phyloP scores from a whole-genome alignment of 2,329 filamentous ascomycete species.

The Fusarium sp. region DNA sequence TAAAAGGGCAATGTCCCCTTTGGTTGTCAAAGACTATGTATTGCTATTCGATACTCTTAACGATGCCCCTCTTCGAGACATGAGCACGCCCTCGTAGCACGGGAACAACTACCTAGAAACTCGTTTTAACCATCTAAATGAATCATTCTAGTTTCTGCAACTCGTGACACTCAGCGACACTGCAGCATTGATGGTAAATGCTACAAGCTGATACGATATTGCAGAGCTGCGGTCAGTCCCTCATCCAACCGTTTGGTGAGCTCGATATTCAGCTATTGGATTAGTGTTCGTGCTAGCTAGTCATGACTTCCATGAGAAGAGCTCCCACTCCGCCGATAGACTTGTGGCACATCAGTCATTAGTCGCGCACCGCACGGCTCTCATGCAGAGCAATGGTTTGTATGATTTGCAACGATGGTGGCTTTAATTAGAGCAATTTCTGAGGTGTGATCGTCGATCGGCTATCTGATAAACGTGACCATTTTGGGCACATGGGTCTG shows the following conservation, averaged over 20 bases:
- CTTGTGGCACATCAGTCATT: slow-evolving; percentile 40
- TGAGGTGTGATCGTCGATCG: slow-evolving; percentile 42
- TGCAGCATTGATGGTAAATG: not conserved
- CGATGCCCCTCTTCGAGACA: slow-evolving; percentile 6
- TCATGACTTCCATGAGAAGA: slow-evolving; percentile 20
- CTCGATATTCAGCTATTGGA: slow-evolving; percentile 1
- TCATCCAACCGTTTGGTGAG: slow-evolving; percentile 20
- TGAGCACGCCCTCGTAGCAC: not conserved
- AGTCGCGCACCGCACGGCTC: slow-evolving; percentile 8
- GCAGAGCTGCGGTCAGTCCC: not conserved
- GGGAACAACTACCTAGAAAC: not conserved
- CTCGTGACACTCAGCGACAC: slow-evolving; percentile 1
- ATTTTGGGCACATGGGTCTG: slow-evolving; percentile 23
- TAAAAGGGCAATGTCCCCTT: not conserved
- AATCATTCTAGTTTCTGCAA: not conserved
- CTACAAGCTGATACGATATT: slow-evolving; percentile 3
- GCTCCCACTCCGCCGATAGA: slow-evolving; percentile 9
- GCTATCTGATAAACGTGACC: slow-evolving; percentile 41
- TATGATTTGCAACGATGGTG: slow-evolving; percentile 10
- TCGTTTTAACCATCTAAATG: not conserved
- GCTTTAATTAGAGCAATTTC: slow-evolving; percentile 25
- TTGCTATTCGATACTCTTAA: not conserved
- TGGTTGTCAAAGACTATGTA: not conserved
- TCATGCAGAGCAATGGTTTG: slow-evolving; percentile 8
- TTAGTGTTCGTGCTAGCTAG: slow-evolving; percentile 29